Evolutionary conservation across 148 eudicot genomes (phyloP).

Genomic region (Pouteria glomerata): DNA sequence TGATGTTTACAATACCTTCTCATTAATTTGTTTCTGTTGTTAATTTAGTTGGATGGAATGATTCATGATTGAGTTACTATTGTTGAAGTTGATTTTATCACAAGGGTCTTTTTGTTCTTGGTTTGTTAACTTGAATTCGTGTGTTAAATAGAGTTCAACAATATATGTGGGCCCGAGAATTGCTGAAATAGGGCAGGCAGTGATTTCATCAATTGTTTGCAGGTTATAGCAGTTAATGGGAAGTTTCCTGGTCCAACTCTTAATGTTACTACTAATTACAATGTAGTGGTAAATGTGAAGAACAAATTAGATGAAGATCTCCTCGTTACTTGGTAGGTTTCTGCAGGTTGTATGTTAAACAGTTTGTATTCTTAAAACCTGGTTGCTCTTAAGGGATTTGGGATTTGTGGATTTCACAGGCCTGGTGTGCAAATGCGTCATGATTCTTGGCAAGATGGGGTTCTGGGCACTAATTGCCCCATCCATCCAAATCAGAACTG

Average conservation of each 20-base stretch:
- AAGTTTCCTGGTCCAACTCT: slow-evolving; percentile 70
- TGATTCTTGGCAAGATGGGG: slow-evolving; percentile 93
- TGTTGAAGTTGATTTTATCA: too few relatives aligned
- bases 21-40: too few relatives aligned
- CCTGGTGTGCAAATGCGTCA: slow-evolving; percentile 77
- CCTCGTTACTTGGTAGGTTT: slow-evolving; percentile 66
- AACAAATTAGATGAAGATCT: slow-evolving; percentile 77
- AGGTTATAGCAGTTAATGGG: slow-evolving; percentile 83
- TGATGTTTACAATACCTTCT: too few relatives aligned
- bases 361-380: not conserved
- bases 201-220: slow-evolving; percentile 23
- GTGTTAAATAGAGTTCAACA: too few relatives aligned
- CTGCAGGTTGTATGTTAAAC: not conserved
- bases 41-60: too few relatives aligned
- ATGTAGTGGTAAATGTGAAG: slow-evolving; percentile 60
- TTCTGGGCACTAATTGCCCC: slow-evolving; percentile 86
- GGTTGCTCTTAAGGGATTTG: slow-evolving; percentile 1
- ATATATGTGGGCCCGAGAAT: too few relatives aligned
- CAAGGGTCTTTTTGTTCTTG: too few relatives aligned
- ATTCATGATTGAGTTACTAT: too few relatives aligned
- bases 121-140: too few relatives aligned
- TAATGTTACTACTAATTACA: slow-evolving; percentile 69
- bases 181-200: not conserved
- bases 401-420: slow-evolving; percentile 35
- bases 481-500: slow-evolving; percentile 73